These are phyloP conservation scores for Fusarium buharicum DNA, from an alignment of 2,329 filamentous ascomycete genomes.

Conservation along the genomic window DNA sequence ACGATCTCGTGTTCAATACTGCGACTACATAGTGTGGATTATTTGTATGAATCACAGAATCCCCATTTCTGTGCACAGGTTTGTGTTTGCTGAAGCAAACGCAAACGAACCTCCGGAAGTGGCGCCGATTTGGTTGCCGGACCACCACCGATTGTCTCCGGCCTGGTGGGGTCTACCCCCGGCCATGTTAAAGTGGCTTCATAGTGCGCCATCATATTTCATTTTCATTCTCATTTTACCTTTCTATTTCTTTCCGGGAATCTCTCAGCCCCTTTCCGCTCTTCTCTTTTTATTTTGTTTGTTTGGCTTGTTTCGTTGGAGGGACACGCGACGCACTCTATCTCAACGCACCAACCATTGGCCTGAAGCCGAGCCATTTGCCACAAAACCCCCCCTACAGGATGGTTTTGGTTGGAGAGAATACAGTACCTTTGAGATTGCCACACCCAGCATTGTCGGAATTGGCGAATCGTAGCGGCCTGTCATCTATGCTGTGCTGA, in stretches of 20 bases:
- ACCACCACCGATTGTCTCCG: too few species aligned
- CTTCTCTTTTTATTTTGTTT: not conserved
- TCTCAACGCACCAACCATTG: not conserved
- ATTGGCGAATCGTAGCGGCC: not conserved
- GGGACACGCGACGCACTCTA: not conserved
- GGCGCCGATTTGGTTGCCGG: not conserved
- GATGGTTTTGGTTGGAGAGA: not conserved
- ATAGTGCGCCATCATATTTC: not conserved
- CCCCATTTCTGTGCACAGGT: not conserved
- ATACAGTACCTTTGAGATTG: not conserved
- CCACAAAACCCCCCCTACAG: not conserved
- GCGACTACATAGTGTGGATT: not conserved
- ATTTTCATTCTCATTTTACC: not conserved
- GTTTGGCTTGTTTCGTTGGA: not conserved
- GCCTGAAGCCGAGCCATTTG: not conserved
- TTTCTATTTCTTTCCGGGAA: not conserved
- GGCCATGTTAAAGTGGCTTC: not conserved
- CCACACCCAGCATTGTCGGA: not conserved
- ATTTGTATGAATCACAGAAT: not conserved
- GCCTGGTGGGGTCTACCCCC: not conserved
- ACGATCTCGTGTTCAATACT: not conserved
- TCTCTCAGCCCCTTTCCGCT: not conserved
- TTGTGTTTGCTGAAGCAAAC: not conserved
- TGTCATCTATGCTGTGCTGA: not conserved
- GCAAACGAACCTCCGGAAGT: not conserved